Conservation (phyloP, 768 basidiomycete species). For the Macrolepiota dolichaula region DNA sequence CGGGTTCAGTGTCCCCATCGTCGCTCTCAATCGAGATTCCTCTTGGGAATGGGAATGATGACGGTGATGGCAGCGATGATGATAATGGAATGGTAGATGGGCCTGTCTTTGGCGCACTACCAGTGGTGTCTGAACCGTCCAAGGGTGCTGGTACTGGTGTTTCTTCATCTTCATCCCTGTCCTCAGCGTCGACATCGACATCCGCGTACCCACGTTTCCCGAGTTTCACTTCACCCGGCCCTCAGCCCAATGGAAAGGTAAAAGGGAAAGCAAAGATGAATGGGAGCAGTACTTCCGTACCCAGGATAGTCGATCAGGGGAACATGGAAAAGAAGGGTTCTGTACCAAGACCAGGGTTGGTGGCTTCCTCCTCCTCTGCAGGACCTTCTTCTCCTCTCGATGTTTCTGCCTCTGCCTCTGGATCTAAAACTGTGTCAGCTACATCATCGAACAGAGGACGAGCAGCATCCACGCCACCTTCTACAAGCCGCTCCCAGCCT, state of each 20-base stretch:
- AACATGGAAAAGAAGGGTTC: no score
- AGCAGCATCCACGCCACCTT: neutral
- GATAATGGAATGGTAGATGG: neutral
- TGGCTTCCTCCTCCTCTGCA: neutral
- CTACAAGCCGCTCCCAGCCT: neutral
- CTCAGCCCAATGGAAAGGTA: neutral
- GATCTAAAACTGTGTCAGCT: neutral
- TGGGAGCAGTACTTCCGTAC: neutral
- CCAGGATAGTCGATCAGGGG: no score
- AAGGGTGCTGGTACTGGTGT: neutral
- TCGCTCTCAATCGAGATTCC: slow-evolving; percentile 8
- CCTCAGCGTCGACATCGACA: neutral
- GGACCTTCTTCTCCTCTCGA: neutral
- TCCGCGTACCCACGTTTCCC: slow-evolving; percentile 25
- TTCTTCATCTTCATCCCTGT: neutral
- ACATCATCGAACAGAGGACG: neutral
- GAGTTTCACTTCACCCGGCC: slow-evolving; percentile 18
- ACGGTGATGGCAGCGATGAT: neutral
- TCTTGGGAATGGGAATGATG: neutral
- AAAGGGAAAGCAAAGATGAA: neutral
- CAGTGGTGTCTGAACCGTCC: neutral
- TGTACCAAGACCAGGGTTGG: neutral
- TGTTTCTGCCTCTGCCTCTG: neutral
- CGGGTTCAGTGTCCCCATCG: neutral
- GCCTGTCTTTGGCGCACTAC: neutral